phyloP scores from a whole-genome alignment of 2,329 filamentous ascomycete genomes.

The Diaporthe citri region DNA sequence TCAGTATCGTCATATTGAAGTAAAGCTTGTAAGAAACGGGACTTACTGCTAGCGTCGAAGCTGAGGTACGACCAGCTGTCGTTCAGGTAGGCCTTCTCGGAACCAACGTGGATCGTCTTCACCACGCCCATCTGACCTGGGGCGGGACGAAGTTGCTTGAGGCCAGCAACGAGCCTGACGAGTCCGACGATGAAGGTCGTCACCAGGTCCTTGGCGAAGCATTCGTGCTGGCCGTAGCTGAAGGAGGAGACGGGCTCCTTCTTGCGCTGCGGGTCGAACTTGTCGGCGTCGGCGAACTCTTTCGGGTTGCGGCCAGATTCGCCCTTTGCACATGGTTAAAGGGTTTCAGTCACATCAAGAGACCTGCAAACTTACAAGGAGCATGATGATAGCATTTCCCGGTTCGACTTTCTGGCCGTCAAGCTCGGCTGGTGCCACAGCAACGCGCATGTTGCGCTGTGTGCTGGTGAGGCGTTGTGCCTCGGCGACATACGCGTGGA shows the following conservation, averaged over 20 bases:
- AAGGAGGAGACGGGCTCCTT: conserved; percentile 55
- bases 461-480: conserved; percentile 56
- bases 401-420: conserved; percentile 55
- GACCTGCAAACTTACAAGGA: conserved; percentile 50
- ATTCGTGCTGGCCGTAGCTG: conserved; percentile 60
- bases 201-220: conserved; percentile 49
- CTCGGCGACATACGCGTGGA: conserved; percentile 55
- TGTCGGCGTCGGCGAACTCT: conserved; percentile 52
- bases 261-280: conserved; percentile 49
- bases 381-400: conserved; percentile 55
- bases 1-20: conserved; percentile 45
- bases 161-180: conserved; percentile 56
- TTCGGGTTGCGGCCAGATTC: conserved; percentile 53
- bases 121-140: conserved; percentile 59
- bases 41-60: conserved; percentile 61
- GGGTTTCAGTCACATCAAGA: accelerated
- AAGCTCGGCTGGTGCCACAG: conserved; percentile 46
- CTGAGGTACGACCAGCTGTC: conserved; percentile 62
- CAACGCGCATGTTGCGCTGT: conserved; percentile 54
- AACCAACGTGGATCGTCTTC: conserved; percentile 57
- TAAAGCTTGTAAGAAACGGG: not conserved
- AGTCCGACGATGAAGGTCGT: conserved; percentile 56
- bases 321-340: conserved; percentile 47
- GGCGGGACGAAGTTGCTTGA: conserved; percentile 59
- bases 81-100: conserved; percentile 58